Evolutionary conservation across 2,329 filamentous ascomycete species (phyloP).

Genomic region (Penicillium sp.): DNA sequence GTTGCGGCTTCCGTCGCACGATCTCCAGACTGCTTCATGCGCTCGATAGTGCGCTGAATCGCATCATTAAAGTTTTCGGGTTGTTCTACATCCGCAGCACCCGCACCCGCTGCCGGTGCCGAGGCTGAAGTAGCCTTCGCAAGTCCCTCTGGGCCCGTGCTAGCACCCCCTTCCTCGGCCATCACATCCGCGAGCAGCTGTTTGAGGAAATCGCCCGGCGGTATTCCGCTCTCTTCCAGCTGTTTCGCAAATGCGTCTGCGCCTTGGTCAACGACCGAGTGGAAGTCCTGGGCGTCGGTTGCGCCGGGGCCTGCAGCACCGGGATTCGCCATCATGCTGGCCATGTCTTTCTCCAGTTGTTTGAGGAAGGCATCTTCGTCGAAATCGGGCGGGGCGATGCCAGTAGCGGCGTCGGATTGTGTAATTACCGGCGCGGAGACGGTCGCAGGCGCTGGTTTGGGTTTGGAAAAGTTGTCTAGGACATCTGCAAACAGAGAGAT

Average conservation of each 20-base stretch:
- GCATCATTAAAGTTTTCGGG: conserved; percentile 82
- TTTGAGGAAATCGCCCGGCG: conserved; percentile 41
- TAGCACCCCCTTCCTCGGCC: conserved; percentile 30
- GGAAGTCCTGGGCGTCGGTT: conserved; percentile 27
- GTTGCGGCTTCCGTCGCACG: conserved; percentile 76
- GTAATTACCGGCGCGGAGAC: conserved; percentile 20
- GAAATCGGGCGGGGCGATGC: conserved; percentile 25
- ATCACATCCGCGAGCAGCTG: conserved; percentile 42
- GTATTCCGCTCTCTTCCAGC: conserved; percentile 40
- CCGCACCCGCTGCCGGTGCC: conserved; percentile 7
- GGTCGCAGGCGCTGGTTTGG: conserved; percentile 45
- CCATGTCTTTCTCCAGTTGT: conserved; percentile 89
- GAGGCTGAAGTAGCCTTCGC: conserved; percentile 1
- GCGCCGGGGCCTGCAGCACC: conserved; percentile 29
- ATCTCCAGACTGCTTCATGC: conserved; percentile 87
- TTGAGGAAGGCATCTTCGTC: conserved; percentile 67
- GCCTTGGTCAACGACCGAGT: conserved; percentile 36
- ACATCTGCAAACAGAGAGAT: conserved; percentile 63
- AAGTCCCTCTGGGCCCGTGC: conserved; percentile 23
- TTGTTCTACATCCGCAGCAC: conserved; percentile 18
- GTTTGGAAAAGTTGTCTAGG: conserved; percentile 84
- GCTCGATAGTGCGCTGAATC: conserved; percentile 91
- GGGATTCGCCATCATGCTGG: conserved; percentile 66
- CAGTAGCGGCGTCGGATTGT: conserved; percentile 25
- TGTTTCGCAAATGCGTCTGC: conserved; percentile 43